phyloP scores from a whole-genome alignment of 2,329 filamentous ascomycete species.

The Xylariaceae sp. region DNA sequence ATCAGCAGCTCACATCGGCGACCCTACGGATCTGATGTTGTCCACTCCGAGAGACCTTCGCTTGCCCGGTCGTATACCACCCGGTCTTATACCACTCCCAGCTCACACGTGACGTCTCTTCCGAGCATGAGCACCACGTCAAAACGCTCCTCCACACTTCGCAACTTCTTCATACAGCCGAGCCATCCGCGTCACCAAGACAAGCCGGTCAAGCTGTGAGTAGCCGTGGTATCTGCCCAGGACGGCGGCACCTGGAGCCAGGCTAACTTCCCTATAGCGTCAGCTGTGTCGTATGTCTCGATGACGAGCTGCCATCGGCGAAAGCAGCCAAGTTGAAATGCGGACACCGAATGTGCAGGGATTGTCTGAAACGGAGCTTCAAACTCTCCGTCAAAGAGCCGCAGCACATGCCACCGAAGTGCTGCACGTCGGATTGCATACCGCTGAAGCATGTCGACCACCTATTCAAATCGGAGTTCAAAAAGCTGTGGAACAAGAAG shows the following conservation, averaged over 20 bases:
- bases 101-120: slow-evolving; percentile 27
- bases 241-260: too few species aligned
- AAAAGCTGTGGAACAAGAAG: slow-evolving; percentile 72
- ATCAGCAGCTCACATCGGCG: slow-evolving; percentile 16
- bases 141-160: slow-evolving; percentile 26
- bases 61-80: slow-evolving; percentile 27
- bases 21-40: slow-evolving; percentile 25
- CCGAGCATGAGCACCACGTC: slow-evolving; percentile 30
- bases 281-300: slow-evolving; percentile 66
- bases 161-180: slow-evolving; percentile 13
- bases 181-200: slow-evolving; percentile 17
- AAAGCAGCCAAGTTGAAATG: slow-evolving; percentile 68
- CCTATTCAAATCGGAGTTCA: slow-evolving; percentile 67
- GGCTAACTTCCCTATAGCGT: slow-evolving; percentile 38
- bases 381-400: slow-evolving; percentile 68
- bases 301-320: slow-evolving; percentile 54
- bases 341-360: slow-evolving; percentile 72
- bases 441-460: slow-evolving; percentile 68
- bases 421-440: slow-evolving; percentile 68
- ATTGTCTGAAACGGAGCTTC: slow-evolving; percentile 69
- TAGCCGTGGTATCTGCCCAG: too few species aligned
- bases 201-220: slow-evolving; percentile 22
- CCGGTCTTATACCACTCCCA: slow-evolving; percentile 26
- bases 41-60: slow-evolving; percentile 23
- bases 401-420: slow-evolving; percentile 76